Evolutionary conservation across 768 basidiomycete genomes (phyloP).

Genomic region (Clathrus columnatus): DNA sequence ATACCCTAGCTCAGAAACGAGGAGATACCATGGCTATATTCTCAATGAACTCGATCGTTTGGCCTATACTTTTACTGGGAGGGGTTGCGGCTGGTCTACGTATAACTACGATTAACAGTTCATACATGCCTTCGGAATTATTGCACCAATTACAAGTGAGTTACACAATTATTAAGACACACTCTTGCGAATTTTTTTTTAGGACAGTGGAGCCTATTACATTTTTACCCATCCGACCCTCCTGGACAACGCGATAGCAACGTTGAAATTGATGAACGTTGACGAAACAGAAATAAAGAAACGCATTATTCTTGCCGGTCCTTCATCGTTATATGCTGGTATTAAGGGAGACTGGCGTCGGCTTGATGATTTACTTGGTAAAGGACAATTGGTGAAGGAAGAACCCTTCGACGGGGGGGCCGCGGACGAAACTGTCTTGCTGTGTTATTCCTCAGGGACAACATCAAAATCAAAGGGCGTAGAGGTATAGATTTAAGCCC

Average conservation of each 20-base stretch:
- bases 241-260: constrained; percentile 42
- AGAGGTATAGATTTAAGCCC: constrained; percentile 21
- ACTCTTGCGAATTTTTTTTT: too few species aligned
- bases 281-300: constrained; percentile 37
- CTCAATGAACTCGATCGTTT: constrained; percentile 58
- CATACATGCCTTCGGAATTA: constrained; percentile 61
- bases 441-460: constrained; percentile 65
- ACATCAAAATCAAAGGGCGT: constrained; percentile 74
- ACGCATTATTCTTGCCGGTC: constrained; percentile 47
- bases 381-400: constrained; percentile 42
- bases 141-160: constrained; percentile 48
- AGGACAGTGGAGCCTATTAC: constrained; percentile 53
- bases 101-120: constrained; percentile 65
- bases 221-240: constrained; percentile 58
- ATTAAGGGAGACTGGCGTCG: constrained; percentile 9
- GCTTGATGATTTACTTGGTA: constrained; percentile 42
- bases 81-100: constrained; percentile 57
- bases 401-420: constrained; percentile 44
- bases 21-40: constrained; percentile 61
- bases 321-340: constrained; percentile 24
- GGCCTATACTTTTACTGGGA: constrained; percentile 38
- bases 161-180: neutral
- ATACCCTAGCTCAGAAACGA: constrained; percentile 24
- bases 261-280: constrained; percentile 45
- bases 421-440: constrained; percentile 51